Evolutionary conservation across 768 basidiomycete species (phyloP), one percentile per base, ranked within the genome.

Genomic region (Agrocybe pediades): DNA sequence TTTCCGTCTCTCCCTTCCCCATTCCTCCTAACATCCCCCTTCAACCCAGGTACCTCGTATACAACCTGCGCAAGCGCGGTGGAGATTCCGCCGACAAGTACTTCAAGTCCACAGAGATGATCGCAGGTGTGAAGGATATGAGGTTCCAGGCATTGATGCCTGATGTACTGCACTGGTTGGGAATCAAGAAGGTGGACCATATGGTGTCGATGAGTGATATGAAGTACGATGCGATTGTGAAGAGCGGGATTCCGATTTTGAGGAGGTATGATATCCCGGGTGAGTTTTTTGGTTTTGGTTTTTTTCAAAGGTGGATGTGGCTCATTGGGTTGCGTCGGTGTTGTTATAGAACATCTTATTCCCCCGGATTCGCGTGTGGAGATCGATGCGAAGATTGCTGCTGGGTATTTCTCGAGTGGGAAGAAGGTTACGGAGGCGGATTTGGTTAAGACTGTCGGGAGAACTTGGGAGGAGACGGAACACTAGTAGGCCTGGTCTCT

Each of bases 91-190:
- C 96, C 0, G 87, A 93, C 71, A 85, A 87, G 65, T 98, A 98
- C 76, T 98, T 98, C 80, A 88, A 90, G 67, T 85, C 87, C 5
- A 98, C 96, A 0, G 95, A 95, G 71, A 75, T 90, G 58, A 91
- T 98, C 55, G 95, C 95, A 0, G 95, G 95, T 8, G 95, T 97
- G 20, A 91, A 93, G 72, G 92, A 95, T 65, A 92, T 94, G 92
- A 84, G 93, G n/a, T 95, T 95, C 86, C 85, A 82, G 67, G 91
- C 88, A 19, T 77, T 93, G 55, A 97, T 98, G 95, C 96, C 96
- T 2, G 96, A 98, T 66, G 89, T 97, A 6, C 73, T 98, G 41
- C 93, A 95, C 67, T 98, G 95, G 92, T 72, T 98, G 16, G 96
- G 96, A 0, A 89, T 98, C 65, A 86, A 67, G 71, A 92, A 92